phyloP scores from a whole-genome alignment of 768 basidiomycete species.

The Brasilioporus rufonigricans region DNA sequence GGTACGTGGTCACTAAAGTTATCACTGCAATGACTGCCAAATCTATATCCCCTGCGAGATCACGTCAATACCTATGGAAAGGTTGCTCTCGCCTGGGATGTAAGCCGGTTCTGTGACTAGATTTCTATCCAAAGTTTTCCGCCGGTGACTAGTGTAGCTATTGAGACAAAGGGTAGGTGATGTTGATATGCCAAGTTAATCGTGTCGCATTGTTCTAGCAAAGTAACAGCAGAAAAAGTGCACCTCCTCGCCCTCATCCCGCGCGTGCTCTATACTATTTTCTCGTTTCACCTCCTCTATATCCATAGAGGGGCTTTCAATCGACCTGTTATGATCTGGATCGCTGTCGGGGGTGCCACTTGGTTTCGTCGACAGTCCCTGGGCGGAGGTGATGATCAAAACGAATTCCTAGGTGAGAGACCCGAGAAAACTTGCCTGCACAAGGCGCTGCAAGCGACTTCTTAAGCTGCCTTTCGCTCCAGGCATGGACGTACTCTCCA shows the following conservation, averaged over 20 bases:
- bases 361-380: conserved; percentile 8
- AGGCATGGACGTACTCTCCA: not conserved
- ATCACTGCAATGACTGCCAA: too few species aligned
- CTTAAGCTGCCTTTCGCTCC: conserved; percentile 2
- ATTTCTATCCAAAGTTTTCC: not conserved
- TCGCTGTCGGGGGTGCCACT: not conserved
- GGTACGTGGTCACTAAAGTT: too few species aligned
- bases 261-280: not conserved
- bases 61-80: too few species aligned
- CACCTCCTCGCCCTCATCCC: conserved; percentile 19
- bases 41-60: too few species aligned
- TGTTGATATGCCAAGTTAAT: conserved; percentile 3
- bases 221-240: conserved; percentile 29
- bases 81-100: not conserved
- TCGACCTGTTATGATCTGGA: not conserved
- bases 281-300: not conserved
- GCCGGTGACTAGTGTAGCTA: not conserved
- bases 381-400: conserved; percentile 2
- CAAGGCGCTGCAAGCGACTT: conserved; percentile 13
- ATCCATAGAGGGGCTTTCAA: not conserved
- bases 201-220: conserved; percentile 16
- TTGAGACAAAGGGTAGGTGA: conserved; percentile 1
- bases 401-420: not conserved
- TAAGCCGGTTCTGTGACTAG: not conserved
- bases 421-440: conserved; percentile 10